Conservation (phyloP, 352 stramenopile genomes). For the Globisporangium barbulae region DNA sequence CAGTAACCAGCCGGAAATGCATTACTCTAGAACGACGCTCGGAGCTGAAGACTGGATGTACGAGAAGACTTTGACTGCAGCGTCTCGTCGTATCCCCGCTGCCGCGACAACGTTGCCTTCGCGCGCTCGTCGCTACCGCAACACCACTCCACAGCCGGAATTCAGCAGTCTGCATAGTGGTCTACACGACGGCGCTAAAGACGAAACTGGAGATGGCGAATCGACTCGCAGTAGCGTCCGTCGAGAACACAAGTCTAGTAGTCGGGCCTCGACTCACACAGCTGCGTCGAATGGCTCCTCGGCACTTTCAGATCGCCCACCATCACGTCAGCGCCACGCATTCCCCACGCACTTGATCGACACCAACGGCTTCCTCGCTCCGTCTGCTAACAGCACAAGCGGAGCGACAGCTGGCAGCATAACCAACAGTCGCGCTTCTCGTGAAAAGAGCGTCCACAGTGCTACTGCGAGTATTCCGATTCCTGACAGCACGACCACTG, state of each 20-base stretch:
- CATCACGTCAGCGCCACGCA: conserved; percentile 67
- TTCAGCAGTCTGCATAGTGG: conserved; percentile 25
- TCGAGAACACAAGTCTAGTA: neutral
- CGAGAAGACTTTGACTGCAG: neutral
- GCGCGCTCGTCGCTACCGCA: conserved; percentile 26
- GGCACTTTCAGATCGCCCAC: conserved; percentile 38
- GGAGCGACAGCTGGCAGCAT: neutral
- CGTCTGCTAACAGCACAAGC: neutral
- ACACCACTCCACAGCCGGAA: conserved; percentile 20
- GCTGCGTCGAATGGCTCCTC: neutral
- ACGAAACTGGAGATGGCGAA: neutral
- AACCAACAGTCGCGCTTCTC: conserved; percentile 6
- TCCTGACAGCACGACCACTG: conserved; percentile 12
- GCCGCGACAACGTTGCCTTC: conserved; percentile 17
- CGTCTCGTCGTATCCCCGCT: too few species aligned
- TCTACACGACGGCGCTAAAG: conserved; percentile 4
- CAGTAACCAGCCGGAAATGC: neutral
- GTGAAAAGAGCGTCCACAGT: conserved; percentile 16
- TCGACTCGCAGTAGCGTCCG: neutral
- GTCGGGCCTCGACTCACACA: neutral
- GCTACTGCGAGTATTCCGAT: conserved; percentile 6
- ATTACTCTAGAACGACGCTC: neutral
- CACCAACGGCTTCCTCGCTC: conserved; percentile 26
- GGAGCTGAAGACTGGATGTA: conserved; percentile 6
- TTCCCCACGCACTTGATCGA: conserved; percentile 80